Evolutionary conservation across 2,329 filamentous ascomycete species (phyloP), one percentile per base, ranked within the genome.

Genomic region (Bipolaris oryzae): DNA sequence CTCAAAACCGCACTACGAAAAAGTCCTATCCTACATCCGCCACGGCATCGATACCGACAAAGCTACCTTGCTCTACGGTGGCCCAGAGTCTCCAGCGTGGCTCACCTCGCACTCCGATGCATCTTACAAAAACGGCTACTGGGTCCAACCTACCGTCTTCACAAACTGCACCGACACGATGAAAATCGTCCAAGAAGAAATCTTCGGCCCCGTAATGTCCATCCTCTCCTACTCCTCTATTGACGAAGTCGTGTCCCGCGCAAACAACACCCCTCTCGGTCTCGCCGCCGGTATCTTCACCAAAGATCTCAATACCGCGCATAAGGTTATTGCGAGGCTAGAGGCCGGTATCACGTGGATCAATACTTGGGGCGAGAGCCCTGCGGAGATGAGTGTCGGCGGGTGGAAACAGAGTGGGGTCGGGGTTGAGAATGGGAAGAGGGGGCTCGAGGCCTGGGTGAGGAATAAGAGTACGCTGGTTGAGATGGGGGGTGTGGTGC

Each of bases 361-460:
- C 50, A 96, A 96, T 75, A 92, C 90, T 0, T 96, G 92, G 92
- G 92, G 92, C n/a, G 92, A 96, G 79, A 89, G 85, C 46, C 92
- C 92, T 0, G 91, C 92, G 0, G 92, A 96, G 80, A 96, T 96
- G 92, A 89, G 89, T 2, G 92, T 96, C 0, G 92, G 92, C 9
- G 92, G 92, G 0, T 96, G 92, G 92, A 96, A 96, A 81, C 84
- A 90, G 82, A 96, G 91, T 72, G 92, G 92, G 33, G 79, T 96
- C 9, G 92, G 92, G 0, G 87, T 96, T 1, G 92, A 96, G 81
- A 96, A 96, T 74, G 92, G 92, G 3, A 82, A 87, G 56, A 86
- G 84, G 68, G 92, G 92, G 0, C 82, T 96, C 51, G 88, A 90
- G 75, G 89, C 90, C 3, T 96, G 92, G 88, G 84, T 92, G 50